Evolutionary conservation across 2,329 filamentous ascomycete genomes (phyloP).

Genomic region (Ophidiomyces ophidiicola): DNA sequence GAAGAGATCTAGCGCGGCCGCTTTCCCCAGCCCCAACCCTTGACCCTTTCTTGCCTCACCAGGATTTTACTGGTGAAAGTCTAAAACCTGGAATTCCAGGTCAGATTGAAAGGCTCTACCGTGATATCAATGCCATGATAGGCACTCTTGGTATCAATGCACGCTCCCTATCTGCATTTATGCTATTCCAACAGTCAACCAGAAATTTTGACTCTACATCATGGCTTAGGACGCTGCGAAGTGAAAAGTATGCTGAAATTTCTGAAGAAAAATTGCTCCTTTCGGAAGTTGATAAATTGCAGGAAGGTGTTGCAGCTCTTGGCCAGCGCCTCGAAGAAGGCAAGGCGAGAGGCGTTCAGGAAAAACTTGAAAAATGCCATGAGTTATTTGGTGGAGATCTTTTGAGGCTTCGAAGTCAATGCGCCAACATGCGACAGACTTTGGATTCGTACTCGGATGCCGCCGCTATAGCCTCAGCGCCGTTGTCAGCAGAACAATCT

Average conservation of each 20-base stretch:
- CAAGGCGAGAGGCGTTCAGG: constrained; percentile 54
- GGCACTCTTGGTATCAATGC: constrained; percentile 83
- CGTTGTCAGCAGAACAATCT: constrained; percentile 72
- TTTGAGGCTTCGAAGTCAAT: constrained; percentile 58
- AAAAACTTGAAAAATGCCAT: constrained; percentile 56
- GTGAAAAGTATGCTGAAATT: constrained; percentile 51
- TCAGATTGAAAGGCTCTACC: constrained; percentile 39
- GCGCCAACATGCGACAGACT: constrained; percentile 66
- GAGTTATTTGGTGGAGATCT: constrained; percentile 53
- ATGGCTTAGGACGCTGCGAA: constrained; percentile 31
- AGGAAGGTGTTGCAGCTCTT: constrained; percentile 53
- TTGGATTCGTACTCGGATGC: constrained; percentile 59
- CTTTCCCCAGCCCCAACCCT: constrained; percentile 33
- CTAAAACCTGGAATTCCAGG: constrained; percentile 38
- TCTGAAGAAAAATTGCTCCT: constrained; percentile 63
- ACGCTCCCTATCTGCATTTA: constrained; percentile 47
- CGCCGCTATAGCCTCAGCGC: constrained; percentile 54
- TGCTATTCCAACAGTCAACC: constrained; percentile 35
- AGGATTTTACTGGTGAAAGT: constrained; percentile 34
- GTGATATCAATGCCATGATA: constrained; percentile 63
- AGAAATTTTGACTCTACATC: constrained; percentile 42
- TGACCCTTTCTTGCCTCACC: constrained; percentile 39
- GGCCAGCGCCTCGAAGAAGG: constrained; percentile 53
- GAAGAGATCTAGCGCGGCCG: constrained; percentile 34
- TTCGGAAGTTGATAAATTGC: constrained; percentile 60